phyloP scores from a whole-genome alignment of 257 asterid species.

The Solanum chiquidenum region DNA sequence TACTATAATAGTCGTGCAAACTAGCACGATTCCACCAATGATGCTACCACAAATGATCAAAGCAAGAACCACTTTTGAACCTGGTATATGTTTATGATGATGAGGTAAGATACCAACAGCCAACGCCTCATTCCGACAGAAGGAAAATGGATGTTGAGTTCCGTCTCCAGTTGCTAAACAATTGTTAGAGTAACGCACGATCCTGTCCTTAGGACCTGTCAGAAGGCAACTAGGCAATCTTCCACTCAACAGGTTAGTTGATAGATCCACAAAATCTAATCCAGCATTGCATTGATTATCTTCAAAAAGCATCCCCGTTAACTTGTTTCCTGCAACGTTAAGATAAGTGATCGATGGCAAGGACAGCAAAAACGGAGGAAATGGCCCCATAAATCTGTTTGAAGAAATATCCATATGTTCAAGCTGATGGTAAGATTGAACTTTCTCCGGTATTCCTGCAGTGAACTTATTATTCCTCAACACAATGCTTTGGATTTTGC shows the following conservation, averaged over 20 bases:
- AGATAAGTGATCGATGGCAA: slow-evolving; percentile 54
- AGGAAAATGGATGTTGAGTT: slow-evolving; percentile 49
- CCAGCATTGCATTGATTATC: slow-evolving; percentile 34
- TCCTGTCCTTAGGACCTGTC: slow-evolving; percentile 16
- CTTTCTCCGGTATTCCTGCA: slow-evolving; percentile 46
- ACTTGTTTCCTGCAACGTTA: slow-evolving; percentile 46
- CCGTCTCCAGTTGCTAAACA: slow-evolving; percentile 40
- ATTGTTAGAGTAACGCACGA: slow-evolving; percentile 34
- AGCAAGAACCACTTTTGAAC: slow-evolving; percentile 27
- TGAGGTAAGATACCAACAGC: slow-evolving; percentile 77
- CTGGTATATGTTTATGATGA: slow-evolving; percentile 22
- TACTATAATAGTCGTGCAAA: slow-evolving; percentile 16
- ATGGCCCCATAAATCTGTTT: slow-evolving; percentile 76
- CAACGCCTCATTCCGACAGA: slow-evolving; percentile 60
- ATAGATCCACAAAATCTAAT: slow-evolving; percentile 58
- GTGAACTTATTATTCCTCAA: slow-evolving; percentile 58
- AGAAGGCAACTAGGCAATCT: slow-evolving; percentile 55
- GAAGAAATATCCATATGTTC: slow-evolving; percentile 48
- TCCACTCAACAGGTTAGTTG: slow-evolving; percentile 67
- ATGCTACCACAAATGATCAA: slow-evolving; percentile 45
- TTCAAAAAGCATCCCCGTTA: slow-evolving; percentile 66
- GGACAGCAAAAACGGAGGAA: slow-evolving; percentile 53
- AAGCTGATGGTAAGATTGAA: slow-evolving; percentile 48
- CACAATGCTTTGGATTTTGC: slow-evolving; percentile 39
- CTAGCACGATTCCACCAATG: slow-evolving; percentile 37